These are phyloP conservation scores for Pseudogymnoascus sp. DNA, from an alignment of 2,329 filamentous ascomycete genomes.

Conservation along the genomic window DNA sequence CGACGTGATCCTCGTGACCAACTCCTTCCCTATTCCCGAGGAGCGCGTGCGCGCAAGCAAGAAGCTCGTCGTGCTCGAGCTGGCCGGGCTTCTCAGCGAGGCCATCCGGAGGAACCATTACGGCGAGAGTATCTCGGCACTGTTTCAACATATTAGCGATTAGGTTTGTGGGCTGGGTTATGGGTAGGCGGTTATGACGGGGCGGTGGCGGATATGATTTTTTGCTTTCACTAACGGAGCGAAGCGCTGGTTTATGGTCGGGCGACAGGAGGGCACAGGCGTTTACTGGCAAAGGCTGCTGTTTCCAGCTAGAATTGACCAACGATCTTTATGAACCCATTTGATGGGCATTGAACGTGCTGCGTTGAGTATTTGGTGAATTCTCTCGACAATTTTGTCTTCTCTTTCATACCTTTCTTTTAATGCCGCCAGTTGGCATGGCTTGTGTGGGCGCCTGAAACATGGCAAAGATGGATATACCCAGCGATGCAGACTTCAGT, in stretches of 20 bases:
- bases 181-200: background rate
- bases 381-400: conserved; percentile 10
- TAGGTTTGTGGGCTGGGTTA: conserved; percentile 5
- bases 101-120: conserved; percentile 95
- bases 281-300: conserved; percentile 3
- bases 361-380: conserved; percentile 8
- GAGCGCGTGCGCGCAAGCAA: conserved; percentile 60
- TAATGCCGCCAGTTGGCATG: conserved; percentile 1
- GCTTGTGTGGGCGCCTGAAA: background rate
- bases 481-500: conserved; percentile 69
- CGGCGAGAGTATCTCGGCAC: conserved; percentile 65
- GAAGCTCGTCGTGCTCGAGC: conserved; percentile 84
- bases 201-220: background rate
- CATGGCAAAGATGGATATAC: conserved; percentile 17
- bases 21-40: conserved; percentile 85
- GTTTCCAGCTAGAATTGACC: conserved; percentile 4
- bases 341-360: conserved; percentile 21
- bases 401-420: conserved; percentile 9
- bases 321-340: conserved; percentile 3
- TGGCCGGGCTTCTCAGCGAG: conserved; percentile 81
- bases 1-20: conserved; percentile 88
- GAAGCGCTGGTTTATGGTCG: background rate
- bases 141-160: conserved; percentile 11
- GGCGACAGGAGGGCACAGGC: background rate
- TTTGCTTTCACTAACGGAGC: background rate